Conservation (phyloP, 2,329 filamentous ascomycete genomes). For the Blastomyces gilchristii region DNA sequence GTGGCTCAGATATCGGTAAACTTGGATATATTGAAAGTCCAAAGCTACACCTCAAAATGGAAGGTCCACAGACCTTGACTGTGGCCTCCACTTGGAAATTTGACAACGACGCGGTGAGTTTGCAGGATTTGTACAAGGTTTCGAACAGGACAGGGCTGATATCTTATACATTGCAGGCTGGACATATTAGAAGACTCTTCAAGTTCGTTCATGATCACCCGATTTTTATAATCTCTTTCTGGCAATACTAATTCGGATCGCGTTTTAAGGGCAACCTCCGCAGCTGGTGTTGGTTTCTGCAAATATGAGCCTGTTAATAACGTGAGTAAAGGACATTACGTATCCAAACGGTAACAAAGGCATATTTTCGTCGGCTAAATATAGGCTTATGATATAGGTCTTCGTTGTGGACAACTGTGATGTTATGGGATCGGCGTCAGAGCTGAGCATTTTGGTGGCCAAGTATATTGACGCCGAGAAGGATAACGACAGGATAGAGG, state of each 20-base stretch:
- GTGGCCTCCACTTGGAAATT: conserved; percentile 28
- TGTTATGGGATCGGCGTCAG: conserved; percentile 10
- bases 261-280: not conserved
- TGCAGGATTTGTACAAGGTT: not conserved
- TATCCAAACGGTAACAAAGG: not conserved
- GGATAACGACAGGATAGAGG: conserved; percentile 26
- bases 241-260: not conserved
- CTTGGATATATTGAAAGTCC: not conserved
- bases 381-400: conserved; percentile 15
- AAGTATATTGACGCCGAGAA: conserved; percentile 23
- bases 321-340: conserved; percentile 15
- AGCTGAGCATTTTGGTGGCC: conserved; percentile 16
- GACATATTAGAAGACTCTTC: conserved; percentile 19
- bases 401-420: conserved; percentile 20
- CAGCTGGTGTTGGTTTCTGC: conserved; percentile 12
- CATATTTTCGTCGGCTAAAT: not conserved
- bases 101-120: conserved; percentile 24
- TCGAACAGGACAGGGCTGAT: conserved; percentile 8
- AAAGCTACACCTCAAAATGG: conserved; percentile 8
- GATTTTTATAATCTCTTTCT: not conserved
- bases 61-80: conserved; percentile 17
- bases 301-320: conserved; percentile 20
- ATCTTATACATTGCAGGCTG: conserved; percentile 14
- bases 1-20: not conserved
- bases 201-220: conserved; percentile 15